phyloP scores from a whole-genome alignment of 2,329 filamentous ascomycete species.

The Sarocladiaceae sp. region DNA sequence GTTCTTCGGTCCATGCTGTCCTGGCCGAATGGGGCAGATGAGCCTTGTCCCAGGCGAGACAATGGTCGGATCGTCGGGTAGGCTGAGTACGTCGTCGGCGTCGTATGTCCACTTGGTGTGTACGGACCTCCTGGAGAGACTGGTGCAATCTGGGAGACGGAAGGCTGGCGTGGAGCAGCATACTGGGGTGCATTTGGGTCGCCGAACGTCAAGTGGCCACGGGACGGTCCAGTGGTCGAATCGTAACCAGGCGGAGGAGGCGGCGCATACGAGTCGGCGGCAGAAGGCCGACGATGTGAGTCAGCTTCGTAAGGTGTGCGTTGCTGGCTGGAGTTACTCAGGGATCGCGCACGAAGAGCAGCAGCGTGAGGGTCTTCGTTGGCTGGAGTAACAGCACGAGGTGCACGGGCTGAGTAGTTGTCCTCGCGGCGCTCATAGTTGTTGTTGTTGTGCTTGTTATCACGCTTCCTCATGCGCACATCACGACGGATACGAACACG shows the following conservation, averaged over 20 bases:
- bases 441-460: slow-evolving; percentile 52
- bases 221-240: slow-evolving; percentile 16
- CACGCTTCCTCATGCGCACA: slow-evolving; percentile 83
- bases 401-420: slow-evolving; percentile 40
- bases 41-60: slow-evolving; percentile 21
- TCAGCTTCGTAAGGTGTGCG: slow-evolving; percentile 36
- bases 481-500: slow-evolving; percentile 93
- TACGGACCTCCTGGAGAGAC: slow-evolving; percentile 29
- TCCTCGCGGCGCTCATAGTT: slow-evolving; percentile 56
- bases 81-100: slow-evolving; percentile 19
- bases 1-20: slow-evolving; percentile 34
- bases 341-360: slow-evolving; percentile 49
- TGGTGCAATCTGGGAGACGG: slow-evolving; percentile 33
- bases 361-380: slow-evolving; percentile 25
- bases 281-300: slow-evolving; percentile 41
- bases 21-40: slow-evolving; percentile 22
- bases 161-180: slow-evolving; percentile 28
- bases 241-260: slow-evolving; percentile 27
- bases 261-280: slow-evolving; percentile 37
- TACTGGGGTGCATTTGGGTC: slow-evolving; percentile 29
- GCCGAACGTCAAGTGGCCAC: slow-evolving; percentile 30
- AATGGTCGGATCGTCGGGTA: slow-evolving; percentile 21
- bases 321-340: slow-evolving; percentile 54
- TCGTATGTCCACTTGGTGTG: slow-evolving; percentile 18
- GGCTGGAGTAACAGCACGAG: slow-evolving; percentile 30